Percentiles rank a stretch among this genome's conserved stretches.
phyloP scores from a whole-genome alignment of 148 eudicot species.

The Rhododendron kiyosumense region DNA sequence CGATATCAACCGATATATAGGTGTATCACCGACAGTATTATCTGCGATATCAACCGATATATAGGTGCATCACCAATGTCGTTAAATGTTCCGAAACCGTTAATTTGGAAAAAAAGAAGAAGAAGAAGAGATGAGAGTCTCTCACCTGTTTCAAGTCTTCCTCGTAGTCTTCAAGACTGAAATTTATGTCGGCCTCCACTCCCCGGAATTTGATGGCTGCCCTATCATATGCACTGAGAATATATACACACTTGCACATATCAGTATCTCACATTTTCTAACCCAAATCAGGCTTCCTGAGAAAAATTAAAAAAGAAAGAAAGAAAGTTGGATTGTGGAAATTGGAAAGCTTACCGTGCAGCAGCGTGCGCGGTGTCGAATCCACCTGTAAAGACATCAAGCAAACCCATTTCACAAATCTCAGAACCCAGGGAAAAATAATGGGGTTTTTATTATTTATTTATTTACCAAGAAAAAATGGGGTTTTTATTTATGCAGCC shows the following conservation, averaged over 20 bases:
- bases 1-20: background rate
- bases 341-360: constrained; percentile 62
- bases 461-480: background rate
- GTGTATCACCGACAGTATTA: too few species aligned
- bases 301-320: too few species aligned
- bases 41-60: background rate
- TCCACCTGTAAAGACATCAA: constrained; percentile 52
- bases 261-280: constrained; percentile 6
- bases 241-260: background rate
- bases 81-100: too few species aligned
- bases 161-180: constrained; percentile 74
- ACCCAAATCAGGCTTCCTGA: background rate
- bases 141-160: constrained; percentile 84
- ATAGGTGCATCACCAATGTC: too few species aligned
- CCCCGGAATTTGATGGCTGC: constrained; percentile 98
- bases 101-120: too few species aligned
- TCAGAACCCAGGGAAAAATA: background rate
- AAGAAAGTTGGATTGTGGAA: background rate
- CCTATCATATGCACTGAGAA: constrained; percentile 86
- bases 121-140: background rate
- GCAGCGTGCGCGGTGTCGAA: constrained; percentile 99
- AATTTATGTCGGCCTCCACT: constrained; percentile 92
- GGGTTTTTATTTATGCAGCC: background rate
- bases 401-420: constrained; percentile 14
- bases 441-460: background rate